Evolutionary conservation across 768 basidiomycete genomes (phyloP).

Genomic region (Pleurotus platypus): DNA sequence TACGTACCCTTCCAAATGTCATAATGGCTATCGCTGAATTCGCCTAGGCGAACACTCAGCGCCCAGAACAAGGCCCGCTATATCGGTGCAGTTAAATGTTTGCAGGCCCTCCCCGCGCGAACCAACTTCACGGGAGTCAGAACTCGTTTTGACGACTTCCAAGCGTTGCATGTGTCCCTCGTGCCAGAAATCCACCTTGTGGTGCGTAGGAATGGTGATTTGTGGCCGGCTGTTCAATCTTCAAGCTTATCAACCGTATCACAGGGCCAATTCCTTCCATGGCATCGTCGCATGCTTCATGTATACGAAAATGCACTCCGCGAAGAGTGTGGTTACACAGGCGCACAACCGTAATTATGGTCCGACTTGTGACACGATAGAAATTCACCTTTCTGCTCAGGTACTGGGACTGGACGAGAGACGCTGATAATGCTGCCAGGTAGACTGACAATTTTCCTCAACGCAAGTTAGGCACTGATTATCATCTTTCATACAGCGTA

Average conservation of each 20-base stretch:
- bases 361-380: neutral
- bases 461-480: no score
- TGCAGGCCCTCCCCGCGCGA: conserved; percentile 10
- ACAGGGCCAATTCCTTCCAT: conserved; percentile 28
- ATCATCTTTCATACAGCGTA: conserved; percentile 17
- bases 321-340: conserved; percentile 22
- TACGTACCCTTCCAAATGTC: neutral
- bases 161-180: conserved; percentile 16
- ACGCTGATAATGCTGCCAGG: neutral
- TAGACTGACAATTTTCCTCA: neutral
- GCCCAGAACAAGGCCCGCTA: neutral
- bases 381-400: neutral
- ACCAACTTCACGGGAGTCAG: conserved; percentile 2
- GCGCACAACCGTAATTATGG: conserved; percentile 18
- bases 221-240: neutral
- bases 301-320: conserved; percentile 21
- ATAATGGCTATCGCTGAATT: no score
- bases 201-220: conserved; percentile 5
- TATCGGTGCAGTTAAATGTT: conserved; percentile 9
- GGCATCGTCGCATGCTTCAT: conserved; percentile 25
- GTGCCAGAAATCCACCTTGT: conserved; percentile 17
- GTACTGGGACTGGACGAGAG: conserved; percentile 4
- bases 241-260: neutral
- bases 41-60: neutral
- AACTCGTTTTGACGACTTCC: conserved; percentile 21